Percentiles rank a stretch among this genome's conserved stretches.
These are phyloP conservation scores for Kazachstania psychrophila DNA, from an alignment of 805 yeast species.

Conservation along the genomic window DNA sequence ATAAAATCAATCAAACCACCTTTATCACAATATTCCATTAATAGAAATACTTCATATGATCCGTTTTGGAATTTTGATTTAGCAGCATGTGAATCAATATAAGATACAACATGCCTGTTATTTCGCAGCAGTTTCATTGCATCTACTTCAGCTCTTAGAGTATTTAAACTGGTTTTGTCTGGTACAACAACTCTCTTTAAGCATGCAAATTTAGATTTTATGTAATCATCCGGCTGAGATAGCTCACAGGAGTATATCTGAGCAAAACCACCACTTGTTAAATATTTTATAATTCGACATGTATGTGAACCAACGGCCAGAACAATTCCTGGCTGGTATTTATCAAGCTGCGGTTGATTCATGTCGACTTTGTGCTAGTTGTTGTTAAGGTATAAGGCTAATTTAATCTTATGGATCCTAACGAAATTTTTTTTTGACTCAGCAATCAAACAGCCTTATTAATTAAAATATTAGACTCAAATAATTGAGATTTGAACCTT, in stretches of 20 bases:
- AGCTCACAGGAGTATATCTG: constrained; percentile 76
- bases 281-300: constrained; percentile 56
- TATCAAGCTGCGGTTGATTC: constrained; percentile 47
- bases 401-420: no score
- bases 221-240: constrained; percentile 44
- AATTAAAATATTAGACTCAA: no score
- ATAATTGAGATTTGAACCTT: no score
- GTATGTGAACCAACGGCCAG: constrained; percentile 79
- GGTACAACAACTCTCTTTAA: constrained; percentile 94
- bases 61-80: constrained; percentile 45
- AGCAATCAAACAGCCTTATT: no score
- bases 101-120: constrained; percentile 70
- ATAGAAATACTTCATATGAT: constrained; percentile 62
- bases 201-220: constrained; percentile 56
- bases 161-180: constrained; percentile 71
- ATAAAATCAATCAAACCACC: constrained; percentile 73
- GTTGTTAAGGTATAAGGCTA: no score
- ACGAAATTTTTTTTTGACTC: no score
- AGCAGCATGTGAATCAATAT: constrained; percentile 92
- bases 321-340: constrained; percentile 66
- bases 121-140: constrained; percentile 89
- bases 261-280: constrained; percentile 92
- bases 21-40: constrained; percentile 72
- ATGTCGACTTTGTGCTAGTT: no score
- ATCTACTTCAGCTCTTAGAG: constrained; percentile 89